Conservation (phyloP, 2,329 filamentous ascomycete species). For the Fusarium vanettenii region DNA sequence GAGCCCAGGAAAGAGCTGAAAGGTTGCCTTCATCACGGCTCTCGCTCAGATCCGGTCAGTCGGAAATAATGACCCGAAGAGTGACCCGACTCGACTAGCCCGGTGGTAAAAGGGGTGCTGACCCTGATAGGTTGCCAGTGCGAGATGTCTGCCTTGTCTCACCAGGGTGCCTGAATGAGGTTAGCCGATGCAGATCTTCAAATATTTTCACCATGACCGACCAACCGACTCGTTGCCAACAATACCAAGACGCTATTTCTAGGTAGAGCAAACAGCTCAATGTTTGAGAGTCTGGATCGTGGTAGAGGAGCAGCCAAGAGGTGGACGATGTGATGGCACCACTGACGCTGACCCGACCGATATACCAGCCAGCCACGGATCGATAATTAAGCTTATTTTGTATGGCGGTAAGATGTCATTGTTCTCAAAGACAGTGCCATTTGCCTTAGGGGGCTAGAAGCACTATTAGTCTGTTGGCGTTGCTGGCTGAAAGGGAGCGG, state of each 20-base stretch:
- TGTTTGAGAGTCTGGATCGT: not conserved
- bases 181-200: not conserved
- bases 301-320: not conserved
- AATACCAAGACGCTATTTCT: not conserved
- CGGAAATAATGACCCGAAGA: not conserved
- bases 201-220: not conserved
- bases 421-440: not conserved
- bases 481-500: not conserved
- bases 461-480: not conserved
- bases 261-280: not conserved
- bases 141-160: not conserved
- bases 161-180: not conserved
- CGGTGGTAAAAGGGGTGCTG: not conserved
- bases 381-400: not conserved
- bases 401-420: not conserved
- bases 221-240: not conserved
- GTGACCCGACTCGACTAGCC: not conserved
- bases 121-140: not conserved
- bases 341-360: not conserved
- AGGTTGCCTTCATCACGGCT: not conserved
- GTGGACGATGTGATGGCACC: not conserved
- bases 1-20: not conserved
- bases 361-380: not conserved
- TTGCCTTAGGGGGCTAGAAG: not conserved
- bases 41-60: not conserved